phyloP scores from a whole-genome alignment of 1,139 yeast genomes.

The Torulaspora pretoriensis region DNA sequence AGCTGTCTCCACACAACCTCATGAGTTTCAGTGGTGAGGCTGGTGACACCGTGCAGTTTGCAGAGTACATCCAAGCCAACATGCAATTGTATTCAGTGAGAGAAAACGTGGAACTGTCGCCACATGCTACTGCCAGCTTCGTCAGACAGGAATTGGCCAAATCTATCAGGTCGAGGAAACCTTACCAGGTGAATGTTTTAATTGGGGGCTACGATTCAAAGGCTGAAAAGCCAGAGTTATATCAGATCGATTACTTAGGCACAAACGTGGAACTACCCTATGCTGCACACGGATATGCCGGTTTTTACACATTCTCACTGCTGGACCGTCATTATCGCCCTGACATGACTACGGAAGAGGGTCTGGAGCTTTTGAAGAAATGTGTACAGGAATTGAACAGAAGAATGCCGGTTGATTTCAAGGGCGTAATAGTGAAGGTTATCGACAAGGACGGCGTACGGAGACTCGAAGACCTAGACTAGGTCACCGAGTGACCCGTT shows the following conservation, averaged over 20 bases:
- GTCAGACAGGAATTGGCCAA: constrained; percentile 85
- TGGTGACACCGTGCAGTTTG: constrained; percentile 96
- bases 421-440: constrained; percentile 77
- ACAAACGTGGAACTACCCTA: constrained; percentile 88
- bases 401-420: constrained; percentile 95
- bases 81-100: constrained; percentile 84
- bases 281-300: constrained; percentile 97
- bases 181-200: constrained; percentile 87
- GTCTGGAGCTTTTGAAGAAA: constrained; percentile 63
- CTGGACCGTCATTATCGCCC: constrained; percentile 86
- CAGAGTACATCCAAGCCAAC: constrained; percentile 90
- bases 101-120: constrained; percentile 75
- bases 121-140: constrained; percentile 81
- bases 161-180: constrained; percentile 84
- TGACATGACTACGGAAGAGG: constrained; percentile 75
- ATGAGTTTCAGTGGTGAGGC: constrained; percentile 94
- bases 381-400: constrained; percentile 76
- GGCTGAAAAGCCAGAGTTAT: constrained; percentile 59
- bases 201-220: constrained; percentile 80
- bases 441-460: constrained; percentile 72
- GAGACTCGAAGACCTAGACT: constrained; percentile 40
- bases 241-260: constrained; percentile 93
- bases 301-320: constrained; percentile 84
- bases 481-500: not conserved
- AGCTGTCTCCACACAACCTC: constrained; percentile 68